These are phyloP conservation scores for Arthroderma sp. DNA, from an alignment of 2,329 filamentous ascomycete genomes.

Conservation along the genomic window DNA sequence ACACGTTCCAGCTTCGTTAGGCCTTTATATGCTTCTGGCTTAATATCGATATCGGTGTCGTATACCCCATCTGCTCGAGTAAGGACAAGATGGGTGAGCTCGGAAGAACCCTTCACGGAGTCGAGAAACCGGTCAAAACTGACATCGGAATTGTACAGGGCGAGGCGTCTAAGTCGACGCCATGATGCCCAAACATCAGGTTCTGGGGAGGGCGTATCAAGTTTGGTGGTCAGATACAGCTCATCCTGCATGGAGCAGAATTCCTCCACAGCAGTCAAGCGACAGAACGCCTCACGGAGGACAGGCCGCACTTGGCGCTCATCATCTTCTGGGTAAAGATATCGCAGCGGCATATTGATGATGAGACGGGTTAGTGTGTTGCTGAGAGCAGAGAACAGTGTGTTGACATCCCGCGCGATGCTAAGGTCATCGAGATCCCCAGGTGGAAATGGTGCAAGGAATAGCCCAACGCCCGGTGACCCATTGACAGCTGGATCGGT, in stretches of 20 bases:
- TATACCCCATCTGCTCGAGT: neutral
- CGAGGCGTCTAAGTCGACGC: slow-evolving; percentile 31
- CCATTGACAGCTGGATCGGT: slow-evolving; percentile 13
- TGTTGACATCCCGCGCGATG: slow-evolving; percentile 20
- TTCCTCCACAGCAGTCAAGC: slow-evolving; percentile 34
- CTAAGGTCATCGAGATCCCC: neutral
- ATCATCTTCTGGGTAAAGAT: slow-evolving; percentile 32
- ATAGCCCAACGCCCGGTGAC: neutral
- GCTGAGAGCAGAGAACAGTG: slow-evolving; percentile 30
- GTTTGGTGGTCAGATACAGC: slow-evolving; percentile 25
- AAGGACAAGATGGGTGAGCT: neutral
- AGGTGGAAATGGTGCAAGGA: neutral
- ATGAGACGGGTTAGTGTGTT: slow-evolving; percentile 33
- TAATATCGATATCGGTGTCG: neutral
- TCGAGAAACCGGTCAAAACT: neutral
- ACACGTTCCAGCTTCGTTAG: neutral
- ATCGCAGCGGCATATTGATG: slow-evolving; percentile 37
- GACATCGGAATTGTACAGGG: slow-evolving; percentile 31
- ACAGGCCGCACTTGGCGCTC: slow-evolving; percentile 23
- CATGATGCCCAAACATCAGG: slow-evolving; percentile 33
- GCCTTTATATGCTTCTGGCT: neutral
- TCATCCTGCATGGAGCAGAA: slow-evolving; percentile 38
- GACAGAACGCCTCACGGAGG: slow-evolving; percentile 34
- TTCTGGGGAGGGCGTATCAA: slow-evolving; percentile 13
- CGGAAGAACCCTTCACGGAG: neutral